phyloP scores from a whole-genome alignment of 2,329 filamentous ascomycete species.

The Achaetomium macrosporum region DNA sequence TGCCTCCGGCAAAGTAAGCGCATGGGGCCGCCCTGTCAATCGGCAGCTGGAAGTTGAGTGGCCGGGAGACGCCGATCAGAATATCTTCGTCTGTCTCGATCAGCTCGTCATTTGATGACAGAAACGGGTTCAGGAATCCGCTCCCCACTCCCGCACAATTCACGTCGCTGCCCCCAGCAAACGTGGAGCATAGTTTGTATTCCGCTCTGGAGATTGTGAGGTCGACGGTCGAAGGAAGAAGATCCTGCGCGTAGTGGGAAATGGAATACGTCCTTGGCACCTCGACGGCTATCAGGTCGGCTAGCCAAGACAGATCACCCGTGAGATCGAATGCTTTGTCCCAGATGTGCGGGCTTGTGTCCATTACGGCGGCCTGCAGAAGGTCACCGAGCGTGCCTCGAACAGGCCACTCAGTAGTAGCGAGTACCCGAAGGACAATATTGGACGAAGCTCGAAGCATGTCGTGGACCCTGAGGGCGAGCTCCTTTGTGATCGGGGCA shows the following conservation, averaged over 20 bases:
- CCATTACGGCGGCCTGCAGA: conserved; percentile 42
- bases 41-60: no score
- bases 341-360: conserved; percentile 45
- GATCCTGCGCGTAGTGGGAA: conserved; percentile 42
- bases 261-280: conserved; percentile 50
- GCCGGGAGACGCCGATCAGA: no score
- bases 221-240: conserved; percentile 46
- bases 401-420: conserved; percentile 47
- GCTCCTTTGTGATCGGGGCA: conserved; percentile 45
- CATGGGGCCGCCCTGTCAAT: no score
- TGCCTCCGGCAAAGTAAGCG: no score
- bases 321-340: conserved; percentile 43
- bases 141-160: no score
- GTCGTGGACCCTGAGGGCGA: conserved; percentile 43
- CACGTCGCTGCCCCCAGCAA: no score
- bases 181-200: conserved; percentile 41
- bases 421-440: conserved; percentile 43
- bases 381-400: conserved; percentile 46
- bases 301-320: conserved; percentile 40
- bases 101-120: no score
- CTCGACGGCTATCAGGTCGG: conserved; percentile 42
- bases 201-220: conserved; percentile 47
- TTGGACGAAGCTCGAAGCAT: conserved; percentile 45
- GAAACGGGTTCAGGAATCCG: no score
- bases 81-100: no score